Conservation (phyloP, 176 grass and related monocot species). For the Alloteropsis semialata region DNA sequence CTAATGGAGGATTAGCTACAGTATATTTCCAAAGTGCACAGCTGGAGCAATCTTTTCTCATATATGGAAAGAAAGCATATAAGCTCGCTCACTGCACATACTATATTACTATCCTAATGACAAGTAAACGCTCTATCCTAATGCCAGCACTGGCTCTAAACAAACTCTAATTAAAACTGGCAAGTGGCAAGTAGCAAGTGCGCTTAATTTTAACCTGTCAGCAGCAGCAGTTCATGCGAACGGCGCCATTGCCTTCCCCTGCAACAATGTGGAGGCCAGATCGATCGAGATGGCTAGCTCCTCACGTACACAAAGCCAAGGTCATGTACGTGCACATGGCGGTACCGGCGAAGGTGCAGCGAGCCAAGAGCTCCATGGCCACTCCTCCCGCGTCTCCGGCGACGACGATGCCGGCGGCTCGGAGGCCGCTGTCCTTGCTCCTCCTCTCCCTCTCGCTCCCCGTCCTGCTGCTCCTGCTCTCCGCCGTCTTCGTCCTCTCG, state of each 20-base stretch:
- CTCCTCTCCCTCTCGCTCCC: conserved; percentile 36
- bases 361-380: conserved; percentile 13
- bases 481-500: conserved; percentile 38
- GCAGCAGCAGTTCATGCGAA: conserved; percentile 26
- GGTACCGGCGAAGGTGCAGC: neutral
- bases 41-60: neutral
- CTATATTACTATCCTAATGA: neutral
- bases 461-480: conserved; percentile 25
- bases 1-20: neutral
- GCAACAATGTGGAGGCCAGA: neutral
- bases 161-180: neutral
- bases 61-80: neutral
- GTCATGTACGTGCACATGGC: neutral
- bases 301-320: conserved; percentile 5
- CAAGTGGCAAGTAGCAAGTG: conserved; percentile 15
- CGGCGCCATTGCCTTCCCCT: conserved; percentile 30
- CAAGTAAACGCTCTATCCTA: conserved; percentile 9
- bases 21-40: conserved; percentile 2
- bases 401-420: neutral
- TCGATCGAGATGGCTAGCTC: neutral
- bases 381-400: neutral
- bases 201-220: conserved; percentile 37
- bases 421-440: conserved; percentile 42
- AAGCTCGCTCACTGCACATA: neutral
- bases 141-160: neutral